Evolutionary conservation across 495 filamentous ascomycete species (phyloP), one percentile per base, ranked within the genome.

Genomic region (Xylaria curta): DNA sequence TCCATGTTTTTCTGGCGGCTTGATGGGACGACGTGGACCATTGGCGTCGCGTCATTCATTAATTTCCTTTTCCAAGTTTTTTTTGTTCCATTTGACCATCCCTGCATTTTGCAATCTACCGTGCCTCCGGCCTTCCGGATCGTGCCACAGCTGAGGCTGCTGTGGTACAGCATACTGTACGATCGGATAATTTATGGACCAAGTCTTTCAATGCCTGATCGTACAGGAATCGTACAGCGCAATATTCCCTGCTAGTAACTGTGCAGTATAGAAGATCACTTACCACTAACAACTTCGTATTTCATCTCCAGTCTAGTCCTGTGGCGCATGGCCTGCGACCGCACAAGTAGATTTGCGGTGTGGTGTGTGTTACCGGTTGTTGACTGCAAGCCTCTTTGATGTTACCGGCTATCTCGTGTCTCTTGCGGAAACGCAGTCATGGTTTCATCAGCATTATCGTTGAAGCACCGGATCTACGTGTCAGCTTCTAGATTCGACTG

Each of bases 361-460:
- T 58, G 28, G 10, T 24, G 28, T 26, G 28, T 58, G 33, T 51
- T 51, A 38, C 53, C 31, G 47, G 44, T 10, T 68, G 65, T 31
- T 17, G 12, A 58, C 65, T 28, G 66, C 38, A 7, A 54, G 46
- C 31, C n/a, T 46, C 46, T 13, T 17, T 31, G 21, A 38, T 26
- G 46, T 61, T 64, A 15, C 31, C 8, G 33, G 47, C 12, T 67
- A 1, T 33, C 65, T 42, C 49, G 49, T 56, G 65, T 36, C 26
- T 28, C 26, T 63, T 54, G 56, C 31, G 58, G 42, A 47, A 56
- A 56, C 44, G 46, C 68, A n/a, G 68, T 70, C 68, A 70, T 70
- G 68, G 59, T 70, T 51, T 21, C 68, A 46, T 70, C 68, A 70
- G 60, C n/a, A 63, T 63, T 31, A 64, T 58, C 68, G 46, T 56